Evolutionary conservation across 345 rosid genomes (phyloP).

Genomic region (Anacardium occidentale): DNA sequence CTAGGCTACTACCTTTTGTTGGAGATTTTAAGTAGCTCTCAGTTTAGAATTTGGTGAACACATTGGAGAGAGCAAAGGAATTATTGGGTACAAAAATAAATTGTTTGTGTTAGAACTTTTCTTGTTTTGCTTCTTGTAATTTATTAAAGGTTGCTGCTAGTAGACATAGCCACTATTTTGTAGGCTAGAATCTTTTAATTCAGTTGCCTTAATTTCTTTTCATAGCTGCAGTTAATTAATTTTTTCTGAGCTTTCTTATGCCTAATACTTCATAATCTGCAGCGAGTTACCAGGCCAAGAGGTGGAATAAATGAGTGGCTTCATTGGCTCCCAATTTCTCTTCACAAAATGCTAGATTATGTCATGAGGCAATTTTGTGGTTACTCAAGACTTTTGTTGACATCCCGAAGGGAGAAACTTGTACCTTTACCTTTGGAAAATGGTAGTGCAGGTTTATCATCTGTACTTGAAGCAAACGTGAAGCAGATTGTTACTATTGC

Average conservation of each 20-base stretch:
- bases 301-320: slow-evolving; percentile 92
- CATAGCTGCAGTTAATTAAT: background rate
- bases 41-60: background rate
- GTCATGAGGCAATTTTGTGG: slow-evolving; percentile 50
- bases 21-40: background rate
- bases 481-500: slow-evolving; percentile 79
- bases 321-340: slow-evolving; percentile 85
- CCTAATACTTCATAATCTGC: slow-evolving; percentile 12
- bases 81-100: too few species aligned
- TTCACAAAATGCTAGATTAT: slow-evolving; percentile 68
- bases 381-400: slow-evolving; percentile 46
- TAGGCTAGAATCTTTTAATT: background rate
- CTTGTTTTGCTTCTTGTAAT: background rate
- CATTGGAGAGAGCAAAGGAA: too few species aligned
- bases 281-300: slow-evolving; percentile 94
- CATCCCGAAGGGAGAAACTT: slow-evolving; percentile 37
- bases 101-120: background rate
- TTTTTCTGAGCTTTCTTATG: slow-evolving; percentile 6
- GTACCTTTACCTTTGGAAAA: slow-evolving; percentile 41
- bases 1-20: too few species aligned
- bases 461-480: slow-evolving; percentile 78
- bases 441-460: slow-evolving; percentile 63
- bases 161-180: background rate
- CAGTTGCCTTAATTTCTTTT: background rate
- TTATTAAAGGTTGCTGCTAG: background rate